Percentiles rank a stretch among this genome's conserved stretches.
Evolutionary conservation across 2,329 filamentous ascomycete genomes (phyloP).

Genomic region (Fusarium sp.): DNA sequence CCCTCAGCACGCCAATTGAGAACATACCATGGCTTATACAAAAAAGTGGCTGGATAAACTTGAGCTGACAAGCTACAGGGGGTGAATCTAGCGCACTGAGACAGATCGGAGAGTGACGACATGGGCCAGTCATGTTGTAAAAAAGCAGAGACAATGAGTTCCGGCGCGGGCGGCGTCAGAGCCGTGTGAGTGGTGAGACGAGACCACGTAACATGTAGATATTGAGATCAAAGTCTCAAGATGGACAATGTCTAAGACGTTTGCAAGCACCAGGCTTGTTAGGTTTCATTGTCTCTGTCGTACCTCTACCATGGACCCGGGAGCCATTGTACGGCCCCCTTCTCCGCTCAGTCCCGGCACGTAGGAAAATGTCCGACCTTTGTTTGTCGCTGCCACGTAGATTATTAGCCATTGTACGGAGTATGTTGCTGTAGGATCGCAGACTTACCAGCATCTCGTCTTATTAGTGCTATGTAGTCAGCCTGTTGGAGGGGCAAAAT

Average conservation of each 20-base stretch:
- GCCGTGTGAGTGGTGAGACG: conserved; percentile 1
- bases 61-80: conserved; percentile 31
- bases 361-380: conserved; percentile 32
- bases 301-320: conserved; percentile 26
- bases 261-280: neutral
- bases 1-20: conserved; percentile 20
- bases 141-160: conserved; percentile 9
- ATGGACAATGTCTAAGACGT: conserved; percentile 22
- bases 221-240: neutral
- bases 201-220: neutral
- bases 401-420: neutral
- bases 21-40: conserved; percentile 5
- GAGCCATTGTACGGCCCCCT: conserved; percentile 12
- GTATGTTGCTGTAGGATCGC: conserved; percentile 23
- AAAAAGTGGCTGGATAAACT: conserved; percentile 24
- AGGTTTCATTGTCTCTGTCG: conserved; percentile 12
- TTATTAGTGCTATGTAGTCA: neutral
- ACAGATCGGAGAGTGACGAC: conserved; percentile 24
- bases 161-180: conserved; percentile 16
- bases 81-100: conserved; percentile 7
- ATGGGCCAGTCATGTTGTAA: conserved; percentile 16
- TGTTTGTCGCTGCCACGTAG: conserved; percentile 4
- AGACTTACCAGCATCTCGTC: conserved; percentile 17
- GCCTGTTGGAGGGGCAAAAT: neutral
- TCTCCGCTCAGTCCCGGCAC: conserved; percentile 6